phyloP scores from a whole-genome alignment of 1,284 basidiomycete species.

The Ceratobasidium sp. region DNA sequence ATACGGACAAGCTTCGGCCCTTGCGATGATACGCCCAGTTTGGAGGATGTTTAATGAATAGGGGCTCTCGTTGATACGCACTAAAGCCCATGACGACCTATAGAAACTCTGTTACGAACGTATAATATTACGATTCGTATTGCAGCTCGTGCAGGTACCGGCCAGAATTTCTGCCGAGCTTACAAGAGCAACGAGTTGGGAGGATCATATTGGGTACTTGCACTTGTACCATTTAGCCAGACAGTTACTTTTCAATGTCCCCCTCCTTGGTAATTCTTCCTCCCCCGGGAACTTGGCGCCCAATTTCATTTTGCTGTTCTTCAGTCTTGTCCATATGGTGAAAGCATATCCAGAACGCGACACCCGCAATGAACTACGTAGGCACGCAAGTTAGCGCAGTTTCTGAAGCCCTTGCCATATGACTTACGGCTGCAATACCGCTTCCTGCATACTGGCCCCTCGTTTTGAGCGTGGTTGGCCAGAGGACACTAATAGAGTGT shows the following conservation, averaged over 20 bases:
- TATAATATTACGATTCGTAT: no score
- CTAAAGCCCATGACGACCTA: no score
- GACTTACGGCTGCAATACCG: constrained; percentile 26
- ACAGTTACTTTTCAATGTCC: constrained; percentile 3
- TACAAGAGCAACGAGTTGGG: no score
- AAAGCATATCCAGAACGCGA: constrained; percentile 17
- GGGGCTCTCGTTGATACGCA: no score
- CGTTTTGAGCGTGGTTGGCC: not conserved
- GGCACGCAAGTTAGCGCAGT: not conserved
- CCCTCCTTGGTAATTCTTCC: constrained; percentile 4
- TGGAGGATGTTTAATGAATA: no score
- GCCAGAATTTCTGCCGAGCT: no score
- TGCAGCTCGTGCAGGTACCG: no score
- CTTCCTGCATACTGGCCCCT: constrained; percentile 11
- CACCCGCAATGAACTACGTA: constrained; percentile 1
- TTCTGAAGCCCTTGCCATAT: not conserved
- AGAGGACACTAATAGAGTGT: not conserved
- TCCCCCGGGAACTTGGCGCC: not conserved
- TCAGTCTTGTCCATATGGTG: constrained; percentile 4
- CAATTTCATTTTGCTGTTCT: constrained; percentile 10
- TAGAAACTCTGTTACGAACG: no score
- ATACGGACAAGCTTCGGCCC: no score
- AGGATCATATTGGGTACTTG: no score
- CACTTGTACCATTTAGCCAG: no score
- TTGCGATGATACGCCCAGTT: no score